These are phyloP conservation scores for Ceratobasidium sp. DNA, from an alignment of 1,284 basidiomycete species.

Conservation along the genomic window DNA sequence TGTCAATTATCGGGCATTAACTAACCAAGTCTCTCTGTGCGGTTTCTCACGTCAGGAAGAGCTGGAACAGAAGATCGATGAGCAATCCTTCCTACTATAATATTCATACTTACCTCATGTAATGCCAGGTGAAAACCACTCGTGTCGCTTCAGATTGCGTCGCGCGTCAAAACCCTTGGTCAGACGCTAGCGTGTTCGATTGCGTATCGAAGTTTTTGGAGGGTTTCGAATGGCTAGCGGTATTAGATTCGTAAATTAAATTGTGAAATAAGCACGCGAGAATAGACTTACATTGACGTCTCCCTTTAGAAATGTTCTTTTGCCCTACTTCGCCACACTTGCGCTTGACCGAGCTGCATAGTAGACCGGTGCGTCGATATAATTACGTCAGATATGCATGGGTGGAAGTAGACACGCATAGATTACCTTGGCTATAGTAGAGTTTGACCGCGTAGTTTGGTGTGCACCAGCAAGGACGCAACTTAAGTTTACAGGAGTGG, in stretches of 20 bases:
- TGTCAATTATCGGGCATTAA: constrained; percentile 4
- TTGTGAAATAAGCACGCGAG: too few relatives aligned
- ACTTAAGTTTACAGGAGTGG: constrained; percentile 35
- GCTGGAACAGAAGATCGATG: neutral
- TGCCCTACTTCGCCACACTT: constrained; percentile 2
- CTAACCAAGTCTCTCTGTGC: constrained; percentile 20
- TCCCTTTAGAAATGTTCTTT: constrained; percentile 2
- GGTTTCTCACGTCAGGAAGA: constrained; percentile 21
- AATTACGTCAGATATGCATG: too few relatives aligned
- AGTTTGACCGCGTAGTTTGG: too few relatives aligned
- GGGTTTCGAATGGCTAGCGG: too few relatives aligned
- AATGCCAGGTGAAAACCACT: constrained; percentile 45
- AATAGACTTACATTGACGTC: too few relatives aligned
- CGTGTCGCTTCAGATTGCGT: constrained; percentile 37
- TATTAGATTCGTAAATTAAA: too few relatives aligned
- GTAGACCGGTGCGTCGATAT: neutral
- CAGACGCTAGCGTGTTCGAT: neutral
- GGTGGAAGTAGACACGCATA: too few relatives aligned
- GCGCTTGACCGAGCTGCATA: neutral
- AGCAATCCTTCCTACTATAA: neutral
- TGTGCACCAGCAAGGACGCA: neutral
- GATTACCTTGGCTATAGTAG: too few relatives aligned
- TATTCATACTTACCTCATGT: constrained; percentile 32
- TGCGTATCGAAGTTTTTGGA: neutral
- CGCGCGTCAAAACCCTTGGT: constrained; percentile 29